Conservation (phyloP, 2,329 filamentous ascomycete genomes). For the Fusarium nanum region DNA sequence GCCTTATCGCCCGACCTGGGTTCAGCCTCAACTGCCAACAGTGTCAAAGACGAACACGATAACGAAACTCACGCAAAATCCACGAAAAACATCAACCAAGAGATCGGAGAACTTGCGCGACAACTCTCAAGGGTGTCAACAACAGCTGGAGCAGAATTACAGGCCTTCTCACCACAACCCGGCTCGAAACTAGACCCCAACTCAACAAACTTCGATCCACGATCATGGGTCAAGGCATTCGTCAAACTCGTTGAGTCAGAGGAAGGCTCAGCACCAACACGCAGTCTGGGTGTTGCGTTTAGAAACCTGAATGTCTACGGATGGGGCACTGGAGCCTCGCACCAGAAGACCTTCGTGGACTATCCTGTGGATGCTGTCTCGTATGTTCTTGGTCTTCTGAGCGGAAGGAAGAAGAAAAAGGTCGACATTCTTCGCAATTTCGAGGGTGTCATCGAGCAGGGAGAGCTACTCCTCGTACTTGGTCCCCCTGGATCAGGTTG, state of each 20-base stretch:
- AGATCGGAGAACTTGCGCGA: conserved; percentile 30
- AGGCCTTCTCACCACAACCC: conserved; percentile 37
- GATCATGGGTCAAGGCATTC: conserved; percentile 45
- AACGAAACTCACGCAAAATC: not conserved
- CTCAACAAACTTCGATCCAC: conserved; percentile 45
- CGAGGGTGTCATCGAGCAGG: conserved; percentile 47
- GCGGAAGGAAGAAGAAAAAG: conserved; percentile 4
- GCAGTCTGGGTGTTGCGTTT: conserved; percentile 47
- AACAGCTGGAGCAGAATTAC: conserved; percentile 24
- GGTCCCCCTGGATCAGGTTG: conserved; percentile 67
- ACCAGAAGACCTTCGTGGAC: conserved; percentile 44
- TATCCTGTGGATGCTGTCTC: conserved; percentile 33
- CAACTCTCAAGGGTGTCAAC: conserved; percentile 27
- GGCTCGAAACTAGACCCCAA: conserved; percentile 42
- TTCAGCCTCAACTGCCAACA: conserved; percentile 18
- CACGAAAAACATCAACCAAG: not conserved
- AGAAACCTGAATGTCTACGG: conserved; percentile 45
- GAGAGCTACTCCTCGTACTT: conserved; percentile 52
- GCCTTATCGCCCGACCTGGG: not conserved
- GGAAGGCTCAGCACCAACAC: conserved; percentile 34
- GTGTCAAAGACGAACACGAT: not conserved
- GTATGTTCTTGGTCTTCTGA: conserved; percentile 10
- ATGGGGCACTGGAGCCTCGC: conserved; percentile 40
- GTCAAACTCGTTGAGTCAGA: conserved; percentile 45
- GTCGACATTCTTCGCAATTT: conserved; percentile 47